Evolutionary conservation across 176 grass and related monocot species (phyloP).

Genomic region (Typha latifolia): DNA sequence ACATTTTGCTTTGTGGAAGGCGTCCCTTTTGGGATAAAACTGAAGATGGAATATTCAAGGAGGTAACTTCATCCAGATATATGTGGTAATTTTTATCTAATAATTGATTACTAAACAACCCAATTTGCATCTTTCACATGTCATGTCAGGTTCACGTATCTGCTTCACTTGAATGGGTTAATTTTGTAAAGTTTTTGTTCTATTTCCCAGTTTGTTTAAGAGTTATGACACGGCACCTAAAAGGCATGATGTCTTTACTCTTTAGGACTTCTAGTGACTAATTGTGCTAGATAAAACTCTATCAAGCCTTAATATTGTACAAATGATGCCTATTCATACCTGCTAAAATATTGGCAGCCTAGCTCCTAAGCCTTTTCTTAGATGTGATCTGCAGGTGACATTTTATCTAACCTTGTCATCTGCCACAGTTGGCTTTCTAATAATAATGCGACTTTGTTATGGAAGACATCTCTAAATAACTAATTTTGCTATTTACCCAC

Average conservation of each 20-base stretch:
- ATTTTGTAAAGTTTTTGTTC: background rate
- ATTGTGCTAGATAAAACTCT: background rate
- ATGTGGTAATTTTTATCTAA: background rate
- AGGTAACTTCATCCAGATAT: slow-evolving; percentile 33
- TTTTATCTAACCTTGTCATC: too few species aligned
- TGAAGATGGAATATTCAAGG: slow-evolving; percentile 96
- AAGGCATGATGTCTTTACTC: background rate
- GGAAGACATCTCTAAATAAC: too few species aligned
- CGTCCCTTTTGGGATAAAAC: slow-evolving; percentile 98
- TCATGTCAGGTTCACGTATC: too few species aligned
- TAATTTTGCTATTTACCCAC: too few species aligned
- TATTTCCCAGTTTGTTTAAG: background rate
- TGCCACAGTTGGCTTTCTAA: too few species aligned
- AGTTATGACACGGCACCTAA: background rate
- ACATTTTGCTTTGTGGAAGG: slow-evolving; percentile 85
- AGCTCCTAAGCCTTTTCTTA: background rate
- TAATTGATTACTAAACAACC: background rate
- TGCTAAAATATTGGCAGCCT: background rate
- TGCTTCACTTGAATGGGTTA: too few species aligned
- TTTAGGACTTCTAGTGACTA: background rate
- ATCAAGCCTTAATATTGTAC: background rate
- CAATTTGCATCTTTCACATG: background rate
- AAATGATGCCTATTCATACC: background rate
- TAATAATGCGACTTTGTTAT: too few species aligned
- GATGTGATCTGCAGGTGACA: background rate